These are phyloP conservation scores for Aspergillus coremiiformis DNA, from an alignment of 495 filamentous ascomycete species.

Conservation along the genomic window DNA sequence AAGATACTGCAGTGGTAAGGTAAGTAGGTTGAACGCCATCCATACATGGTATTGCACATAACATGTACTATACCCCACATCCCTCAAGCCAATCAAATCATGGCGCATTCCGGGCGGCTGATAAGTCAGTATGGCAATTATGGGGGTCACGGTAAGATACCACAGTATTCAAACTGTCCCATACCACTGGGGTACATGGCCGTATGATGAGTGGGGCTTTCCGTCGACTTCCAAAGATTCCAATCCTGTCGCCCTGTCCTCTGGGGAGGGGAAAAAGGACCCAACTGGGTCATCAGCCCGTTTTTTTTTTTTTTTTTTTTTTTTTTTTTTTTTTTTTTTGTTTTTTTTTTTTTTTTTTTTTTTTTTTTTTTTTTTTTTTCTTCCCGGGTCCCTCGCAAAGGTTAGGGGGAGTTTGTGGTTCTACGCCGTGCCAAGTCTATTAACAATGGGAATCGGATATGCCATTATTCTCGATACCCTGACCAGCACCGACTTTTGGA, in stretches of 20 bases:
- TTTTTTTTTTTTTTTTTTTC: too few species aligned
- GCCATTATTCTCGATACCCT: not conserved
- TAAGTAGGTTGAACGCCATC: not conserved
- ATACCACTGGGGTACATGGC: constrained; percentile 2
- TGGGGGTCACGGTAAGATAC: not conserved
- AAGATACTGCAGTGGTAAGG: too few species aligned
- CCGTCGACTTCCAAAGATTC: constrained; percentile 16
- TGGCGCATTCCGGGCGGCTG: not conserved
- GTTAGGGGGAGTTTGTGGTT: not conserved
- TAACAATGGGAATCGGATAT: not conserved
- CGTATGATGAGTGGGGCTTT: constrained; percentile 9
- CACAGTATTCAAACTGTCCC: constrained; percentile 6
- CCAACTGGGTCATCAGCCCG: constrained; percentile 5
- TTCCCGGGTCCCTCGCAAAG: not conserved
- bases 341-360: too few species aligned
- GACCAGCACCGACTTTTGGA: not conserved
- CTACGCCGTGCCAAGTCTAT: not conserved
- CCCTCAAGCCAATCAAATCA: not conserved
- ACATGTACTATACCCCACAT: not conserved
- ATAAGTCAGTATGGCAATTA: not conserved
- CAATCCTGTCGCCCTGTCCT: constrained; percentile 1
- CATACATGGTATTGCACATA: constrained; percentile 5
- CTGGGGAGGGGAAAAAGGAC: too few species aligned
- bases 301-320: constrained; percentile 5
- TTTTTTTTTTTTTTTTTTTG: too few species aligned